phyloP scores from a whole-genome alignment of 2,329 filamentous ascomycete species.

The Uncinocarpus reesii region DNA sequence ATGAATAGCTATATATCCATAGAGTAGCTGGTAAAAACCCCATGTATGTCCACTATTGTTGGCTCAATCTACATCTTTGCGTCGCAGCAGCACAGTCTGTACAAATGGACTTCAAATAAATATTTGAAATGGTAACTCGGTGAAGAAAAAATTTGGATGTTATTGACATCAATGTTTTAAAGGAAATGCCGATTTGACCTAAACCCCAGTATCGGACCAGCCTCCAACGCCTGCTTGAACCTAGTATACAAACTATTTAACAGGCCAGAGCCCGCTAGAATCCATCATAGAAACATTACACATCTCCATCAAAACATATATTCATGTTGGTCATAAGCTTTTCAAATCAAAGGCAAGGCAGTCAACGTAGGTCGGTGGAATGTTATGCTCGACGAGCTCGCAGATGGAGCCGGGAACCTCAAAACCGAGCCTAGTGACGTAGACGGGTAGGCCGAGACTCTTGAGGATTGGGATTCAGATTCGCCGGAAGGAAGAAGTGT shows the following conservation, averaged over 20 bases:
- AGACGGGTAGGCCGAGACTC: background rate
- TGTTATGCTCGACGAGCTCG: background rate
- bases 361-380: slow-evolving; percentile 10
- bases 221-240: background rate
- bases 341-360: slow-evolving; percentile 2
- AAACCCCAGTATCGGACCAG: background rate
- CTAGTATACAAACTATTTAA: background rate
- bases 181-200: too few species aligned
- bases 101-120: too few species aligned
- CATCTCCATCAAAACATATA: background rate
- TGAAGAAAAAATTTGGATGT: too few species aligned
- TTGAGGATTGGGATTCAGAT: background rate
- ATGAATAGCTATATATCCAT: too few species aligned
- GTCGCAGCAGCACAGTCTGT: too few species aligned
- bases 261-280: background rate
- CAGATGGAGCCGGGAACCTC: background rate
- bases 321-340: background rate
- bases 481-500: background rate
- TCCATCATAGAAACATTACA: background rate
- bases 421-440: background rate
- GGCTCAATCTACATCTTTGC: too few species aligned
- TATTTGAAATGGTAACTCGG: too few species aligned
- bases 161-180: too few species aligned
- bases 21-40: too few species aligned
- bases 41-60: too few species aligned